Evolutionary conservation across 345 rosid species (phyloP).

Genomic region (Aegle marmelos): DNA sequence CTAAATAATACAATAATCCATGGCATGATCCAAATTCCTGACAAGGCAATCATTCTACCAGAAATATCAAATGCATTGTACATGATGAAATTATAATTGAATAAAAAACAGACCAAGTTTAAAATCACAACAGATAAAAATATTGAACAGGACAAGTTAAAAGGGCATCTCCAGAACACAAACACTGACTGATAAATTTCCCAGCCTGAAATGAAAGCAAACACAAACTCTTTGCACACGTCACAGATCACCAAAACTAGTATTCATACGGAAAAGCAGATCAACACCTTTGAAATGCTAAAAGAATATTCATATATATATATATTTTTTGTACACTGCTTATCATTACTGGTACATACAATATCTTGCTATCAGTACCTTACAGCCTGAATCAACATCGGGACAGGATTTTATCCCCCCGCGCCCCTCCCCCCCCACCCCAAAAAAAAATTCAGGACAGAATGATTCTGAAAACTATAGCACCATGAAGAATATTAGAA

Average conservation of each 20-base stretch:
- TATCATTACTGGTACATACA: slow-evolving; percentile 13
- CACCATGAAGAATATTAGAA: slow-evolving; percentile 33
- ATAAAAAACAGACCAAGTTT: neutral
- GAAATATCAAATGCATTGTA: neutral
- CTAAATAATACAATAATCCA: neutral
- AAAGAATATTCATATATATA: neutral
- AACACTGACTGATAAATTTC: neutral
- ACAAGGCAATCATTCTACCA: neutral
- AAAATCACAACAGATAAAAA: neutral
- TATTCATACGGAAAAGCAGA: neutral
- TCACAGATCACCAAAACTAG: neutral
- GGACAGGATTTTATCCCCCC: no score
- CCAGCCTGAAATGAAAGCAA: neutral
- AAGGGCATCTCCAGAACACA: neutral
- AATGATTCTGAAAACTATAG: slow-evolving; percentile 17
- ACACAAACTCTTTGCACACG: neutral
- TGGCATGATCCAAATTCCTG: neutral
- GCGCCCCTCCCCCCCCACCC: no score
- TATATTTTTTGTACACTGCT: neutral
- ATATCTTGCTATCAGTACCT: slow-evolving; percentile 9
- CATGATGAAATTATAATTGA: neutral
- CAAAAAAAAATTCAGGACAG: no score
- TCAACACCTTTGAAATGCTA: slow-evolving; percentile 5
- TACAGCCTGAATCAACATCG: slow-evolving; percentile 9
- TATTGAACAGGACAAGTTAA: neutral